Evolutionary conservation across 2,329 filamentous ascomycete species (phyloP).

Genomic region (Colletotrichum sp.): DNA sequence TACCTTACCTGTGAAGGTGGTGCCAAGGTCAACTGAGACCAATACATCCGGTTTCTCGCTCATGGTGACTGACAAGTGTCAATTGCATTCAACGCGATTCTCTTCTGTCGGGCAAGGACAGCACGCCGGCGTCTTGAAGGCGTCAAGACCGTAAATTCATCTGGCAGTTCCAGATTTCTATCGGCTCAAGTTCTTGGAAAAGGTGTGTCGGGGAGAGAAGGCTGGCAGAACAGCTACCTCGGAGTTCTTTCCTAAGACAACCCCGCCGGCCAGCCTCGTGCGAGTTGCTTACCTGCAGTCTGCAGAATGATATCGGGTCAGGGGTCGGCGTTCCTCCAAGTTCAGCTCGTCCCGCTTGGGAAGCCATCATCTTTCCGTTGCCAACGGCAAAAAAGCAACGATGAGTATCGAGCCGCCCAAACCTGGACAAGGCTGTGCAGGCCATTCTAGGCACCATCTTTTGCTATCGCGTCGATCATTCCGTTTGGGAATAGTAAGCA

Average conservation of each 20-base stretch:
- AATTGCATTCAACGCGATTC: neutral
- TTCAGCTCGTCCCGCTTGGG: neutral
- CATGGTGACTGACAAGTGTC: neutral
- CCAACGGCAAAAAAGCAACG: neutral
- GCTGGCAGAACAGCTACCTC: neutral
- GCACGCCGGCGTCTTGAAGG: neutral
- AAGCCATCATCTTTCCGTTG: neutral
- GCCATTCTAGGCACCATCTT: neutral
- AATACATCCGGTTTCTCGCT: slow-evolving; percentile 27
- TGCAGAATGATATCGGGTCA: neutral
- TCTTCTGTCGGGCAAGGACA: neutral
- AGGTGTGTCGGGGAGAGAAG: neutral
- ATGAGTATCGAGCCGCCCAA: neutral
- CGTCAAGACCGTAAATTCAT: neutral
- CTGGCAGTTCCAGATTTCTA: neutral
- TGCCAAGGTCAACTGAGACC: slow-evolving; percentile 50
- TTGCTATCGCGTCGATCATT: neutral
- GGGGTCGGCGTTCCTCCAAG: neutral
- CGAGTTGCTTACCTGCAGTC: neutral
- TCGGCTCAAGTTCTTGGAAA: neutral
- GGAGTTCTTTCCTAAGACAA: neutral
- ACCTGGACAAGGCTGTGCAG: neutral
- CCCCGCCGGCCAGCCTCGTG: neutral
- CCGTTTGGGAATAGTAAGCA: neutral
- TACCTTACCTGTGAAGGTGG: slow-evolving; percentile 47